Base-by-base conservation (phyloP, 805 yeast genomes). In the Wickerhamiella australiensis region DNA sequence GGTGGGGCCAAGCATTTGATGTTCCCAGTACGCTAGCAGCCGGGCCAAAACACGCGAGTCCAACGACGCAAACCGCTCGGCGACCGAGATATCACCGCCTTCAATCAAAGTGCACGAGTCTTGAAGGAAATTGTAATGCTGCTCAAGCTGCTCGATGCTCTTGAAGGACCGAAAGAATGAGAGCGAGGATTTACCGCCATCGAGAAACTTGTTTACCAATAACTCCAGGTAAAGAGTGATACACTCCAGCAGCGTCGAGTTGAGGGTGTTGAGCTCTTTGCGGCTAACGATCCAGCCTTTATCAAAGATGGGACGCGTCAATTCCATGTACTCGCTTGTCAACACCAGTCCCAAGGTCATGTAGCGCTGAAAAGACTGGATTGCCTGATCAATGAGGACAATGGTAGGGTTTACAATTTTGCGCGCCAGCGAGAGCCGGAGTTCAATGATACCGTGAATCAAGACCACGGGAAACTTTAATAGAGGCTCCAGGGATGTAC, bases 321-420 rank as follows among this genome's bases (percentile, higher is more conserved):
- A 81, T 44, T 76, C 80, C 23, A 72, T 65, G 43, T 82, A 74
- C 0, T 85, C 78, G 51, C 76, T 77, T 61, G 86, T 80, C 46
- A 87, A 76, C 55, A 78, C 82, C 15, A 85, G 71, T 0, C 95
- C 88, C 29, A 87, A 68, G 44, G 76, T 74, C 50, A 90, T 76
- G 61, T 85, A 86, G 1, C 80, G 74, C 56, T 80, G 80, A 61
- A 90, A 82, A 62, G 86, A 95, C 42, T 78, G 87, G 53, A 90
- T 76, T 75, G 86, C 82, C 65, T 90, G 96, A 64, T 92, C 98
- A 57, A 92, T 85, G 80, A 86, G 85, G 87, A 86, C 83, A 79
- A 88, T 77, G 0, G 96, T 87, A 1, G 96, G 95, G 58, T 82
- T 83, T 47, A 75, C 77, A 44, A 90, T 66, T 59, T 82, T 82